Conservation (phyloP, 495 filamentous ascomycete species). For the Neurospora sp. region DNA sequence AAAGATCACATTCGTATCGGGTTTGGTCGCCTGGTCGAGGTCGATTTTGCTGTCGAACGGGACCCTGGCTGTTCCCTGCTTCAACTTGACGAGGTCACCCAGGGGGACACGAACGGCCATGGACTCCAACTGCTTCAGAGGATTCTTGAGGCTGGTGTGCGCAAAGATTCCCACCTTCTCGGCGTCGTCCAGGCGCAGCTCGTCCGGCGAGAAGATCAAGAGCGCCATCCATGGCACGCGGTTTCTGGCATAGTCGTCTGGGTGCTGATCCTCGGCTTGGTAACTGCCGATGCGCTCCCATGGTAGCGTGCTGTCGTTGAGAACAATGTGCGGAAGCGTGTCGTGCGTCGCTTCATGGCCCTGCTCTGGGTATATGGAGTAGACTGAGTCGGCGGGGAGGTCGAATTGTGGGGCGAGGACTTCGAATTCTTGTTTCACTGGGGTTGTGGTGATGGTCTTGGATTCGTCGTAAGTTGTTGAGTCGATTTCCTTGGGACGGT, state of each 20-base stretch:
- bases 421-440: conserved; percentile 13
- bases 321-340: conserved; percentile 39
- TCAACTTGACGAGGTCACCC: background rate
- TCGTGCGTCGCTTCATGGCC: conserved; percentile 24
- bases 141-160: background rate
- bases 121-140: conserved; percentile 9
- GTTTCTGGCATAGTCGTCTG: conserved; percentile 12
- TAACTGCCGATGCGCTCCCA: conserved; percentile 26
- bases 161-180: background rate
- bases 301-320: conserved; percentile 39
- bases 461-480: too few relatives aligned
- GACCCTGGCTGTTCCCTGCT: background rate
- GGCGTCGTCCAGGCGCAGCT: conserved; percentile 8
- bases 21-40: background rate
- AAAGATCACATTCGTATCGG: background rate
- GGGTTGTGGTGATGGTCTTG: background rate
- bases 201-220: conserved; percentile 25
- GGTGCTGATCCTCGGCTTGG: background rate
- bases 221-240: conserved; percentile 30
- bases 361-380: conserved; percentile 32
- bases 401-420: conserved; percentile 21
- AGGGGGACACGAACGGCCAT: background rate
- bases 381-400: conserved; percentile 17
- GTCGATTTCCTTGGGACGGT: too few relatives aligned
- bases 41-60: background rate